Base-by-base conservation (phyloP, 345 rosid genomes). In the Linum tenue region DNA sequence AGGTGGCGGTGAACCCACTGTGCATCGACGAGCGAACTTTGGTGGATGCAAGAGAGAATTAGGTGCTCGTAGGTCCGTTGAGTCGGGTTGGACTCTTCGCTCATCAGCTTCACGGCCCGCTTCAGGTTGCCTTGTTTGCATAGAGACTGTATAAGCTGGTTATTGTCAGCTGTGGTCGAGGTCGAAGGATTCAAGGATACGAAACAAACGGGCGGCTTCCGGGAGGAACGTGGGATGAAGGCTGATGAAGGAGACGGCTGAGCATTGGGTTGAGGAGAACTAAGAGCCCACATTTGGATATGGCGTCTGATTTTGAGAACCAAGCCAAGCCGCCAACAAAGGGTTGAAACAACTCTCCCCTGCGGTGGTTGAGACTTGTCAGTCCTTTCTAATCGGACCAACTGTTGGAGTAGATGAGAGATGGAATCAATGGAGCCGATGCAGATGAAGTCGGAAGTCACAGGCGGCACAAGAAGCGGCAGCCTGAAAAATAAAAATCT, bases 11-110 rank as follows among this genome's bases (percentile, higher is more conserved):
- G 94, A 69, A 92, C 86, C 22, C 69, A 62, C 66, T 65, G 70
- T 56, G 84, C 98, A 56, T 83, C 82, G 56, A 84, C 66, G 60
- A 86, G 76, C 17, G 95, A 86, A 56, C 78, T 83, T 0, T 81
- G 77, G 69, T 69, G 73, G 69, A 79, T 65, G 76, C 97, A 89
- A 12, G 88, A 76, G 67, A 82, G 91, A 71, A 92, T 79, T 37
- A 92, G 81, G 64, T 82, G 88, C 77, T 87, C 97, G 69, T 86
- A 92, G 1, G 98, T 90, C 73, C 74, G 92, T 63, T 89, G 98
- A 77, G 84, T 73, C 39, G 87, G 96, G 70, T 74, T 67, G 8
- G 86, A 69, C 64, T 89, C 91, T 2, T 69, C 64, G 62, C 83
- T 76, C 44, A 92, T 86, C 48, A 81, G 70, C n/a, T 74, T 69